phyloP scores from a whole-genome alignment of 2,329 filamentous ascomycete genomes.

The Metarhizium sp. region DNA sequence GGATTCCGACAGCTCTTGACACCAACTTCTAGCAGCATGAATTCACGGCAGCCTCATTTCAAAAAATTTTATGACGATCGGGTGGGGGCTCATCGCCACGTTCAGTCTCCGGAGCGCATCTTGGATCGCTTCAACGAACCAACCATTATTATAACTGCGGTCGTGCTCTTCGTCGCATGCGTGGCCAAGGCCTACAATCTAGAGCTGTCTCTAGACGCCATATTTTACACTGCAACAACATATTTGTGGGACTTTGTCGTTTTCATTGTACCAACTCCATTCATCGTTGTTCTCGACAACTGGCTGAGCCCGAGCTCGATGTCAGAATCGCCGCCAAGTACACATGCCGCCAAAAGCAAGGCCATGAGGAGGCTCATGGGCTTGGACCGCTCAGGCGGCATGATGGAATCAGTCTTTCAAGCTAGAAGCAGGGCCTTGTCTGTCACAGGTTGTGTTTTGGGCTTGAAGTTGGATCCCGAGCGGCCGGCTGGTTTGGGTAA shows the following conservation, averaged over 20 bases:
- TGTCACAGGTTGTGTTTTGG: conserved; percentile 35
- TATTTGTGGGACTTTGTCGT: conserved; percentile 54
- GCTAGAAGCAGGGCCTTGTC: conserved; percentile 47
- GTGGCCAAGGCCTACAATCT: conserved; percentile 25
- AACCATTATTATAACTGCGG: conserved; percentile 23
- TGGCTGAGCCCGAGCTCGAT: conserved; percentile 40
- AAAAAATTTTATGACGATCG: conserved; percentile 26
- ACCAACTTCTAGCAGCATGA: conserved; percentile 21
- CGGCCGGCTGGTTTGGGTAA: conserved; percentile 70
- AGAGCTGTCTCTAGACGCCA: conserved; percentile 19
- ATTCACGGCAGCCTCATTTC: conserved; percentile 21
- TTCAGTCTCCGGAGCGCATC: conserved; percentile 16
- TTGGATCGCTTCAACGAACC: conserved; percentile 25
- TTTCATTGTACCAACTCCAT: conserved; percentile 41
- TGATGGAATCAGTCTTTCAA: conserved; percentile 48
- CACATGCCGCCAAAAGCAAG: conserved; percentile 53
- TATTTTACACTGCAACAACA: conserved; percentile 21
- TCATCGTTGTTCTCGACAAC: conserved; percentile 48
- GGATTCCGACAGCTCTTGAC: conserved; percentile 11
- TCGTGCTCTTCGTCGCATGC: conserved; percentile 23
- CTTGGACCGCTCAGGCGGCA: conserved; percentile 40
- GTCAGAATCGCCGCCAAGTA: conserved; percentile 28
- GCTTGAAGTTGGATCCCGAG: conserved; percentile 29
- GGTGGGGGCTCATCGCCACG: conserved; percentile 22
- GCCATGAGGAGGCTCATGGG: conserved; percentile 55